Conservation (phyloP, 768 basidiomycete species). For the Pisolithus marmoratus region DNA sequence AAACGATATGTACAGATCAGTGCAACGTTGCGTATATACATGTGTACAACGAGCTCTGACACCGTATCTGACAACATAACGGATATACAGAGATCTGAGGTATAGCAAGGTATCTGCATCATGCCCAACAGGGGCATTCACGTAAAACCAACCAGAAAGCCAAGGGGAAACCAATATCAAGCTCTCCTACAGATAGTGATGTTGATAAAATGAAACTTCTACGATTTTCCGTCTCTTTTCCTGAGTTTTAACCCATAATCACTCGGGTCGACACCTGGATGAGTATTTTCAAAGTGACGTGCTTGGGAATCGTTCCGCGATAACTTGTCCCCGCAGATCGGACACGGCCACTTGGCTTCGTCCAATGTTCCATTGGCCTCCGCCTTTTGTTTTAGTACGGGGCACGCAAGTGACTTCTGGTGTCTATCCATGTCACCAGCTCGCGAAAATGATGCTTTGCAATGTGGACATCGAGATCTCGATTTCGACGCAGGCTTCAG, state of each 20-base stretch:
- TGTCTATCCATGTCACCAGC: conserved; percentile 1
- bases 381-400: neutral
- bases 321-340: neutral
- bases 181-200: no score
- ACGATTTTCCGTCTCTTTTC: neutral
- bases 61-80: no score
- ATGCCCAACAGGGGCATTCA: no score
- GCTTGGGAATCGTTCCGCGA: neutral
- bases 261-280: neutral
- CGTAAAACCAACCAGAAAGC: no score
- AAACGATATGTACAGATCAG: no score
- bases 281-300: neutral
- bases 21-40: no score
- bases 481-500: neutral
- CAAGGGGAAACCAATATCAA: no score
- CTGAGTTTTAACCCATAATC: neutral
- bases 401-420: neutral
- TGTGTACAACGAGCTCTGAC: no score
- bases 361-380: neutral
- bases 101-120: no score
- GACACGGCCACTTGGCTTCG: neutral
- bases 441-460: neutral
- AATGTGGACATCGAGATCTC: neutral
- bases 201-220: neutral
- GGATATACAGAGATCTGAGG: no score